These are phyloP conservation scores for Groenewaldozyma sp. DNA, from an alignment of 1,139 yeast genomes.

Conservation along the genomic window DNA sequence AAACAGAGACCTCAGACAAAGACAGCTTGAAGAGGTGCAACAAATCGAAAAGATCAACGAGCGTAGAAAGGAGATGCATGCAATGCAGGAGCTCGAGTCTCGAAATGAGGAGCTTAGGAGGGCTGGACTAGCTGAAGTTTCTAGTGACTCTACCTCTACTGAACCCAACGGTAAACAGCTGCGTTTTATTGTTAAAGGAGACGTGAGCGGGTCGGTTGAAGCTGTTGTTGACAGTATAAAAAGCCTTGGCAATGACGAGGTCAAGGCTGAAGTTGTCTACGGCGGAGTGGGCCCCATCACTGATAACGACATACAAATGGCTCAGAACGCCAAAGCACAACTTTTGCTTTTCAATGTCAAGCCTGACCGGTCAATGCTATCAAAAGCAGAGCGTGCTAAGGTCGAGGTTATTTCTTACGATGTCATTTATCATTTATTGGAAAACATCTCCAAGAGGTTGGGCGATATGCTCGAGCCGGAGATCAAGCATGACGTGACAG, in stretches of 20 bases:
- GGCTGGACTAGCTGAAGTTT: constrained; percentile 26
- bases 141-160: constrained; percentile 22
- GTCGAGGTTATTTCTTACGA: constrained; percentile 62
- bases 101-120: constrained; percentile 14
- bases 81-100: constrained; percentile 33
- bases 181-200: constrained; percentile 74
- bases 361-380: constrained; percentile 53
- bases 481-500: constrained; percentile 55
- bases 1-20: constrained; percentile 49
- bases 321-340: constrained; percentile 62
- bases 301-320: constrained; percentile 75
- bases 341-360: constrained; percentile 73
- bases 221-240: constrained; percentile 67
- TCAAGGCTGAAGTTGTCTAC: constrained; percentile 55
- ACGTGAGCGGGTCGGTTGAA: constrained; percentile 67
- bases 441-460: constrained; percentile 64
- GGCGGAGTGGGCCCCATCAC: constrained; percentile 81
- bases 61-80: constrained; percentile 35
- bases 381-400: constrained; percentile 49
- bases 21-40: constrained; percentile 50
- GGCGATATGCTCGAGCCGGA: constrained; percentile 56
- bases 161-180: constrained; percentile 13
- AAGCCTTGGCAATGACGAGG: constrained; percentile 80
- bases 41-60: constrained; percentile 67
- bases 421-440: constrained; percentile 81